phyloP scores from a whole-genome alignment of 2,329 filamentous ascomycete genomes.

The Sclerotinia spermophila region DNA sequence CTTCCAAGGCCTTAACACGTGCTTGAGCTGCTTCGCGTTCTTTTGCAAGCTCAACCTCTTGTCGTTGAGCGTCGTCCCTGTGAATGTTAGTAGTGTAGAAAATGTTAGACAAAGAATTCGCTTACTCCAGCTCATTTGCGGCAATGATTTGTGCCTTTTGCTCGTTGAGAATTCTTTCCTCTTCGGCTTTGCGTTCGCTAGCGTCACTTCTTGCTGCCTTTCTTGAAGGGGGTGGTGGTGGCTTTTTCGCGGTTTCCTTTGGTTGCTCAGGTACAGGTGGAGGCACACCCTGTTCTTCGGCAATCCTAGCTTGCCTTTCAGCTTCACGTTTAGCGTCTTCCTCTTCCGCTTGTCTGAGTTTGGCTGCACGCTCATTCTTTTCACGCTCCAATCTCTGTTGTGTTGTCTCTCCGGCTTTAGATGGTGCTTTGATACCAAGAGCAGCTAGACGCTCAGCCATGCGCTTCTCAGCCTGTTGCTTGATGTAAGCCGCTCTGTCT shows the following conservation, averaged over 20 bases:
- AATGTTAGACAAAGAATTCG: conserved; percentile 33
- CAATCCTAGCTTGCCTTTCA: conserved; percentile 62
- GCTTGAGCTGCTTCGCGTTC: conserved; percentile 79
- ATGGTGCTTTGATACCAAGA: conserved; percentile 80
- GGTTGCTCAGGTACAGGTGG: conserved; percentile 28
- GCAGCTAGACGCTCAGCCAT: conserved; percentile 96
- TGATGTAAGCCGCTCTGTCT: conserved; percentile 92
- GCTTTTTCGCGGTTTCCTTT: conserved; percentile 55
- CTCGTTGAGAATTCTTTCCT: conserved; percentile 65
- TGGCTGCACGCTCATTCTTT: conserved; percentile 79
- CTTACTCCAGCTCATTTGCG: conserved; percentile 78
- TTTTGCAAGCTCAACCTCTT: conserved; percentile 75
- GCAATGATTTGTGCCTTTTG: conserved; percentile 73
- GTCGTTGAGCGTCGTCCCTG: conserved; percentile 69
- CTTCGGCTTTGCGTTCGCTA: conserved; percentile 51
- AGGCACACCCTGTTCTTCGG: conserved; percentile 37
- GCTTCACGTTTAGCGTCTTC: conserved; percentile 87
- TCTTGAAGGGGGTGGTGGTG: conserved; percentile 75
- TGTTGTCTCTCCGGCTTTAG: conserved; percentile 74
- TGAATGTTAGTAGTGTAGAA: conserved; percentile 24
- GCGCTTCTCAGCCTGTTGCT: conserved; percentile 92
- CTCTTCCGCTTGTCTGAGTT: conserved; percentile 84
- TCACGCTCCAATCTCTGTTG: conserved; percentile 87
- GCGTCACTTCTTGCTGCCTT: conserved; percentile 64
- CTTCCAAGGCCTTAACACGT: conserved; percentile 83